Evolutionary conservation across 495 filamentous ascomycete genomes (phyloP), one percentile per base, ranked within the genome.

Genomic region (Neurospora sublineolata): DNA sequence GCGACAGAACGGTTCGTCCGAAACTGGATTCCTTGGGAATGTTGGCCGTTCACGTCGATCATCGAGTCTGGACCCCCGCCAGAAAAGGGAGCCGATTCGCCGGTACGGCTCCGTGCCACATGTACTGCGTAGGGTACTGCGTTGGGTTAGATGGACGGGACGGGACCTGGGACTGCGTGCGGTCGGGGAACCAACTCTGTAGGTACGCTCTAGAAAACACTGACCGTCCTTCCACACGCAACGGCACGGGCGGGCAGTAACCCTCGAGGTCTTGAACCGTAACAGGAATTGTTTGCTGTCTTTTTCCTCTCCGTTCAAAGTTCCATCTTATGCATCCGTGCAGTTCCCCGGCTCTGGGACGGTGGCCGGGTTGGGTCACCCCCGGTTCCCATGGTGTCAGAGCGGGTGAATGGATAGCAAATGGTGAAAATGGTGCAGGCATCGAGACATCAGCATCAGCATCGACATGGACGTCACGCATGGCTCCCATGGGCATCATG

Each of bases 21-120:
- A 60, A 60, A 33, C 52, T 60, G 52, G 44, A 27, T 52, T n/a
- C n/a, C n/a, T n/a, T 52, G 44, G 44, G 52, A 33, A 60, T 16
- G 52, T 33, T 60, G 52, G 52, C 52, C 14, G 7, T 68, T 70
- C 38, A 52, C 70, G 73, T 74, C 73, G 73, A 74, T 74, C 73
- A 72, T 60, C 52, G 52, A 60, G 52, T 33, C 27, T 33, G 23
- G 52, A 33, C 23, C 52, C 52, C 27, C 23, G 46, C 23, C 23
- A 60, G 23, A 60, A 67, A 68, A 70, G 60, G 44, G n/a, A 27
- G 37, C 68, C 38, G 70, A 69, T 73, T 68, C 73, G 71, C 71
- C 71, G 40, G 68, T 60, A 67, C 71, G 73, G 71, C 70, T 71
- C 64, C 69, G 71, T 73, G 68, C 68, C 39, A 70, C 70, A 18